Percentiles rank a stretch among this genome's conserved stretches.
Conservation (phyloP, 192 early-diverging fungal species). For the Allomyces macrogynus region DNA sequence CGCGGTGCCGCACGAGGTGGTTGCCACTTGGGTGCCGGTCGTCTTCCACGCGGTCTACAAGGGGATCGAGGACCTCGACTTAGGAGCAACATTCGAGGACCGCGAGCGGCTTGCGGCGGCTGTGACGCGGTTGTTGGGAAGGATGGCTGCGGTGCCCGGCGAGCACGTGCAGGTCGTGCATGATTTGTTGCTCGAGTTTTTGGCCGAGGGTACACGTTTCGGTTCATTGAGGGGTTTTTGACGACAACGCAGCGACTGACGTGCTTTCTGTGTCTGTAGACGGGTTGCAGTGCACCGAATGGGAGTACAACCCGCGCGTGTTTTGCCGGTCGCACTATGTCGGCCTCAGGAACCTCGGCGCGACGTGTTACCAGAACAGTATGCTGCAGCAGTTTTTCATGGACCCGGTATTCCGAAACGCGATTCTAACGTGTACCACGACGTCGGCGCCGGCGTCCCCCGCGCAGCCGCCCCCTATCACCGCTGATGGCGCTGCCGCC, state of each 20-base stretch:
- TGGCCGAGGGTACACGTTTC: background rate
- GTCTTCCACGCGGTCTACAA: too few species aligned
- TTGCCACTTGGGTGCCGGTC: too few species aligned
- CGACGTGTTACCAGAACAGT: conserved; percentile 43
- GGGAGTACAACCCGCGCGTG: background rate
- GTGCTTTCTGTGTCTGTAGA: background rate
- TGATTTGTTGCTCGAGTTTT: too few species aligned
- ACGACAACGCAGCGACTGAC: too few species aligned
- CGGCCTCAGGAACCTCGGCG: conserved; percentile 36
- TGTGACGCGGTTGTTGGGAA: too few species aligned
- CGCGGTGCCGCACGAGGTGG: too few species aligned
- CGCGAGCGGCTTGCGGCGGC: too few species aligned
- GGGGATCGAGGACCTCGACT: too few species aligned
- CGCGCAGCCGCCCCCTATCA: background rate
- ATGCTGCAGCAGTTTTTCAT: conserved; percentile 40
- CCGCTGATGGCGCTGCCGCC: too few species aligned
- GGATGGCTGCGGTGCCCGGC: background rate
- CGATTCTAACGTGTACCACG: conserved; percentile 9
- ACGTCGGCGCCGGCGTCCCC: background rate
- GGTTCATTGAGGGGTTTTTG: too few species aligned
- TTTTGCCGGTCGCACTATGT: conserved; percentile 10
- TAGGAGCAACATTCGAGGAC: too few species aligned
- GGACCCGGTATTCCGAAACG: conserved; percentile 21
- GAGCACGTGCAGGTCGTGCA: background rate
- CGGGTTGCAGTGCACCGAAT: background rate